These are phyloP conservation scores for Eudorina sp. DNA, from an alignment of 139 green algal species.

Conservation along the genomic window DNA sequence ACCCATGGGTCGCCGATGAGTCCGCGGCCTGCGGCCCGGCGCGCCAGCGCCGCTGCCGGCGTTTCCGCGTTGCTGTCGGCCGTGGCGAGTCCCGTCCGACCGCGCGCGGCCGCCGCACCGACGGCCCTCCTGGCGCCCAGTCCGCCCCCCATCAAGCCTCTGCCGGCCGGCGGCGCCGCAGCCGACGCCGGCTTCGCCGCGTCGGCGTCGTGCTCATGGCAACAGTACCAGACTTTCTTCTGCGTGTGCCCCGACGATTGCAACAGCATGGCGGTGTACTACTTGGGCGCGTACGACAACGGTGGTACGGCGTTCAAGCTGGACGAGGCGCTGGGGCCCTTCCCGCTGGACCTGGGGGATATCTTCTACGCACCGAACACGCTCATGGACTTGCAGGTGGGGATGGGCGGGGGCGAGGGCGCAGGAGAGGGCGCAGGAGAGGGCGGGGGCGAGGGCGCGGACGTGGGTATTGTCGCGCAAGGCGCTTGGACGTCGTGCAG, in stretches of 20 bases:
- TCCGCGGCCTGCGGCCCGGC: not conserved
- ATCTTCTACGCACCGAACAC: constrained; percentile 72
- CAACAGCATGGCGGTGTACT: constrained; percentile 63
- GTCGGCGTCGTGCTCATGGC: not conserved
- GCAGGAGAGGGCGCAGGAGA: constrained; percentile 12
- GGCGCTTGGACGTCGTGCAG: no score
- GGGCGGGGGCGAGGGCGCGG: not conserved
- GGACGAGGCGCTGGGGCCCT: constrained; percentile 42
- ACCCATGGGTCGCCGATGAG: not conserved
- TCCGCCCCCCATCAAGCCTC: not conserved
- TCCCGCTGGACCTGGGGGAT: constrained; percentile 67
- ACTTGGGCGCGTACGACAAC: constrained; percentile 40
- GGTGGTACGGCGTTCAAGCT: constrained; percentile 35
- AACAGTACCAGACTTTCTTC: constrained; percentile 39
- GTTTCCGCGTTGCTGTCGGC: not conserved
- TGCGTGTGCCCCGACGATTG: constrained; percentile 70
- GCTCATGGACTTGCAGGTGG: constrained; percentile 48
- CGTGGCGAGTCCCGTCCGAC: not conserved
- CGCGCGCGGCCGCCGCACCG: not conserved
- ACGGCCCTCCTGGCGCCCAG: not conserved
- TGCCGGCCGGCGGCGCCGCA: not conserved
- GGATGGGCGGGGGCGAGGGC: not conserved
- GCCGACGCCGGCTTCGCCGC: not conserved
- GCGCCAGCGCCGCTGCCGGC: no score
- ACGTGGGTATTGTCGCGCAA: no score